A percentile compares a stretch with the other conserved stretches of the same genome.
These are phyloP conservation scores for Rosa multiflora DNA, from an alignment of 306 rosid genomes.

Conservation along the genomic window DNA sequence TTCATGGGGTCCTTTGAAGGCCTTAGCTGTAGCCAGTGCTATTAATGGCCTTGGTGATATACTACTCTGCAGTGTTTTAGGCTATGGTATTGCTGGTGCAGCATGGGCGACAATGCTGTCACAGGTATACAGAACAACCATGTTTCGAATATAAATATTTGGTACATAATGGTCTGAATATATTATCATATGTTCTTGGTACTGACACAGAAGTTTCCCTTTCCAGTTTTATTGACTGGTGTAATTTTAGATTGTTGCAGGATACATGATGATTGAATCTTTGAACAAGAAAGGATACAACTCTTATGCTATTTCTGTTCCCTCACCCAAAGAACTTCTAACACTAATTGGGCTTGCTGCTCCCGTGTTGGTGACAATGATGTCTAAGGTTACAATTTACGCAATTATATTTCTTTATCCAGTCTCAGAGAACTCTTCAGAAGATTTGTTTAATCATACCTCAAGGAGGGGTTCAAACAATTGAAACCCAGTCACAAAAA, in stretches of 20 bases:
- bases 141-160: not conserved
- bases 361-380: constrained; percentile 73
- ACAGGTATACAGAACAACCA: constrained; percentile 43
- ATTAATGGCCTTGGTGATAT: constrained; percentile 66
- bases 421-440: not conserved
- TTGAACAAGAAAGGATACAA: constrained; percentile 73
- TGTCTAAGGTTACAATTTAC: constrained; percentile 66
- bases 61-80: constrained; percentile 53
- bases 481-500: not conserved
- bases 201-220: constrained; percentile 8
- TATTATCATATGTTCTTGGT: constrained; percentile 1
- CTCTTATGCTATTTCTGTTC: constrained; percentile 63
- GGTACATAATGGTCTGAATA: not conserved
- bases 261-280: constrained; percentile 75
- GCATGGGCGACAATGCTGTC: constrained; percentile 88
- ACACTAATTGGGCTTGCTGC: constrained; percentile 66
- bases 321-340: constrained; percentile 61
- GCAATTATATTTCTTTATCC: constrained; percentile 12
- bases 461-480: not conserved
- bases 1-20: constrained; percentile 87
- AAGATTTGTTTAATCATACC: not conserved
- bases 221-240: constrained; percentile 15
- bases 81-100: constrained; percentile 76
- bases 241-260: constrained; percentile 70
- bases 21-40: constrained; percentile 61